A percentile compares a stretch with the other conserved stretches of the same genome.
These are phyloP conservation scores for Limonium bicolor DNA, from an alignment of 148 eudicot species.

Conservation along the genomic window DNA sequence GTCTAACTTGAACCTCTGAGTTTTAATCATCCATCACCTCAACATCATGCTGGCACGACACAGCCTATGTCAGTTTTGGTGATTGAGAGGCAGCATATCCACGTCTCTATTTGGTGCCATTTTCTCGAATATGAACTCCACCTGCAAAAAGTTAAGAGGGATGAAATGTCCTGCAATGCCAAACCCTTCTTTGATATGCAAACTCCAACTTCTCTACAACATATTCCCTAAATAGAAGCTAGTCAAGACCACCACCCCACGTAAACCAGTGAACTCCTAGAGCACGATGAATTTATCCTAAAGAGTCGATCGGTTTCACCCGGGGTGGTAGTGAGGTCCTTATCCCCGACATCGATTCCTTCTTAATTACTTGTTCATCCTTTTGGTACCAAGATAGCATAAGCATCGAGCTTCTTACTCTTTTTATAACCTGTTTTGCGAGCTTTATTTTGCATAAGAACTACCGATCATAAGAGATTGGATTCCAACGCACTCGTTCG, in stretches of 20 bases:
- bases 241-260: constrained; percentile 76
- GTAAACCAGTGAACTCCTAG: constrained; percentile 98
- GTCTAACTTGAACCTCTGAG: constrained; percentile 90
- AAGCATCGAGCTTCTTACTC: too few relatives aligned
- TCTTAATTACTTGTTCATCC: too few relatives aligned
- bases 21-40: constrained; percentile 95
- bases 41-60: constrained; percentile 82
- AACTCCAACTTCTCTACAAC: constrained; percentile 88
- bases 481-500: too few relatives aligned
- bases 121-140: constrained; percentile 85
- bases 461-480: too few relatives aligned
- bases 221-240: constrained; percentile 97
- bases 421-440: too few relatives aligned
- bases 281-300: too few relatives aligned
- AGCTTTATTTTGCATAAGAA: too few relatives aligned
- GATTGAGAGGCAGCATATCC: constrained; percentile 88
- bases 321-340: too few relatives aligned
- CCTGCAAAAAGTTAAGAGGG: constrained; percentile 94
- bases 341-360: too few relatives aligned
- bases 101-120: constrained; percentile 68
- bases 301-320: too few relatives aligned
- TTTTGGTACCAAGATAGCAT: too few relatives aligned
- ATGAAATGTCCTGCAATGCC: constrained; percentile 95
- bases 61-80: constrained; percentile 91
- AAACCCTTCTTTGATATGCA: constrained; percentile 81